Conservation (phyloP, 2,329 filamentous ascomycete genomes). For the Penicillium corylophilum region DNA sequence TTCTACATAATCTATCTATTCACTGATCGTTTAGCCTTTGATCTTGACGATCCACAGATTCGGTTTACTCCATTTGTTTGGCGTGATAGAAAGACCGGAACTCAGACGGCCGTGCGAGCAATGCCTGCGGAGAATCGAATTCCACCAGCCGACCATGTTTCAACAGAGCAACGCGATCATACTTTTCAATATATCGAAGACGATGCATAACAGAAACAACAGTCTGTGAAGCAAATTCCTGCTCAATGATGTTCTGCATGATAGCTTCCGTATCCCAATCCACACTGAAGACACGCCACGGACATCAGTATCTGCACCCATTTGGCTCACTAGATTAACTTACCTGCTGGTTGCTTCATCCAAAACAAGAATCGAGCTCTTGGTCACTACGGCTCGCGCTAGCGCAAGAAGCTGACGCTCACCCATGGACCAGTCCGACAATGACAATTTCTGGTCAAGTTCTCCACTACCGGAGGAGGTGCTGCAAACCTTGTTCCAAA, state of each 20-base stretch:
- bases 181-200: slow-evolving; percentile 26
- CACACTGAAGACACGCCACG: slow-evolving; percentile 2
- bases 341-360: slow-evolving; percentile 25
- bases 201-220: slow-evolving; percentile 31
- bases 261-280: slow-evolving; percentile 18
- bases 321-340: background rate
- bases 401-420: slow-evolving; percentile 72
- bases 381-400: slow-evolving; percentile 60
- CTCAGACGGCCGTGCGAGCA: slow-evolving; percentile 1
- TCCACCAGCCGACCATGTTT: slow-evolving; percentile 23
- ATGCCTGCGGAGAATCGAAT: slow-evolving; percentile 1
- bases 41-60: too few relatives aligned
- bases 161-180: slow-evolving; percentile 28
- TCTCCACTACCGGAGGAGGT: slow-evolving; percentile 13
- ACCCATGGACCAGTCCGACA: slow-evolving; percentile 62
- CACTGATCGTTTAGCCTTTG: too few relatives aligned
- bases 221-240: slow-evolving; percentile 26
- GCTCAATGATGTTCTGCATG: slow-evolving; percentile 29
- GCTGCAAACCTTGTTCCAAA: slow-evolving; percentile 23
- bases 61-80: background rate
- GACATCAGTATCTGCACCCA: background rate
- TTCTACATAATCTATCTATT: too few relatives aligned
- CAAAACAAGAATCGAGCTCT: slow-evolving; percentile 13
- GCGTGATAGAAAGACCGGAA: slow-evolving; percentile 1
- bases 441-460: slow-evolving; percentile 32